A percentile compares a stretch with the other conserved stretches of the same genome.
phyloP scores from a whole-genome alignment of 2,329 filamentous ascomycete species.

The Neocucurbitaria cava region DNA sequence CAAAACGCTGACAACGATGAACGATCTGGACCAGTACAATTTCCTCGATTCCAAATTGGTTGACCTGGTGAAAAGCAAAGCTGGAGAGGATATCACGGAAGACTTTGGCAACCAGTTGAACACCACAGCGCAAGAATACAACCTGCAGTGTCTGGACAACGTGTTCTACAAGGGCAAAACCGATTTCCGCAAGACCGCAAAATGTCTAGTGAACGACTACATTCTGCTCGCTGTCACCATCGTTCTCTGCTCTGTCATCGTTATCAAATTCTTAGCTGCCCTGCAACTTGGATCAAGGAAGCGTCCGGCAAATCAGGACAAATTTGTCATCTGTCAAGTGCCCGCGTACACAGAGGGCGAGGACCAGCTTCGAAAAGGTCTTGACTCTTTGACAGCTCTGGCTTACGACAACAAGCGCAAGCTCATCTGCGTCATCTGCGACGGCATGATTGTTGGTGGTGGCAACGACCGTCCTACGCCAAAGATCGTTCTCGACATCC shows the following conservation, averaged over 20 bases:
- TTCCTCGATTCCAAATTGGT: constrained; percentile 76
- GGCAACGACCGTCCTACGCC: constrained; percentile 97
- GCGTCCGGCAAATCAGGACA: constrained; percentile 89
- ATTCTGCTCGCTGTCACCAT: constrained; percentile 88
- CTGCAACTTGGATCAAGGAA: constrained; percentile 93
- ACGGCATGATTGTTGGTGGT: constrained; percentile 94
- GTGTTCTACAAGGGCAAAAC: constrained; percentile 81
- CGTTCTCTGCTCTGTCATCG: constrained; percentile 79
- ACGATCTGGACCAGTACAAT: constrained; percentile 64
- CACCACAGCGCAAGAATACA: constrained; percentile 66
- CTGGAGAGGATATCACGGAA: constrained; percentile 78
- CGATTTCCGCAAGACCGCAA: constrained; percentile 80
- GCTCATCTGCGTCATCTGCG: constrained; percentile 93
- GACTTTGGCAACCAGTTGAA: constrained; percentile 66
- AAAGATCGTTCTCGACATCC: constrained; percentile 96
- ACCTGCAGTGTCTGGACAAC: constrained; percentile 80
- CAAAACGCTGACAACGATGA: constrained; percentile 70
- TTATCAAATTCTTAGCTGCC: constrained; percentile 89
- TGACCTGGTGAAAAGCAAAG: constrained; percentile 73
- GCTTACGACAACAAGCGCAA: constrained; percentile 99
- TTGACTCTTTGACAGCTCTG: constrained; percentile 92
- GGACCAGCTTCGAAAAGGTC: constrained; percentile 88
- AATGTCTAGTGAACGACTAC: constrained; percentile 89
- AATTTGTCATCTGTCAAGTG: constrained; percentile 98
- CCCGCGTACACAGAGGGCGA: constrained; percentile 98